Percentiles rank a stretch among this genome's conserved stretches.
Conservation (phyloP, 108 stramenopile genomes). For the Discostella stelligeroides region DNA sequence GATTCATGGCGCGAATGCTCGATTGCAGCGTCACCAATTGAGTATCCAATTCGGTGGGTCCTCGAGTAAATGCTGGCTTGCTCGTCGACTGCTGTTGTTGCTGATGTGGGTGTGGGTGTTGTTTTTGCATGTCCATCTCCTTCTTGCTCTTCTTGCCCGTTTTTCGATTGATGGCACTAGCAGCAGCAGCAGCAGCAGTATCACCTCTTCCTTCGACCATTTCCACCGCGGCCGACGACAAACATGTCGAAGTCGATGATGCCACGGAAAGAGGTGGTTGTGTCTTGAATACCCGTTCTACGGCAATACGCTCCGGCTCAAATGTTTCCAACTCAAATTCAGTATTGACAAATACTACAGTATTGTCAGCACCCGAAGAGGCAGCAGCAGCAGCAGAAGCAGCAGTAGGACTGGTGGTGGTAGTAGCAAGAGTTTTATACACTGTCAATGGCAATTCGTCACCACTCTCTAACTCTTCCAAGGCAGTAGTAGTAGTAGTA, state of each 20-base stretch:
- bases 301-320: slow-evolving; percentile 78
- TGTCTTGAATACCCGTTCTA: slow-evolving; percentile 74
- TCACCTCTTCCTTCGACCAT: neutral
- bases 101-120: neutral
- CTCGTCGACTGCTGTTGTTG: slow-evolving; percentile 6
- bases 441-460: slow-evolving; percentile 60
- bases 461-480: slow-evolving; percentile 22
- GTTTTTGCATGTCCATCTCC: neutral
- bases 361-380: neutral
- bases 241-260: neutral
- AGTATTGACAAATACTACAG: slow-evolving; percentile 55
- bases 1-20: slow-evolving; percentile 60
- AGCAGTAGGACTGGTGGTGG: neutral
- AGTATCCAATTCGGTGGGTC: slow-evolving; percentile 44
- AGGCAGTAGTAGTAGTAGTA: slow-evolving; percentile 5
- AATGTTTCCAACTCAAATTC: slow-evolving; percentile 68
- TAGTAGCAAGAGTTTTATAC: slow-evolving; percentile 47
- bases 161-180: neutral
- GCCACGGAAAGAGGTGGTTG: slow-evolving; percentile 29
- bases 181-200: neutral
- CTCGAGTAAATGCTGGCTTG: slow-evolving; percentile 8
- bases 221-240: neutral
- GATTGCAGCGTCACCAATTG: slow-evolving; percentile 35
- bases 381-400: too few species aligned
- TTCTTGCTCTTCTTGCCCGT: slow-evolving; percentile 23